These are phyloP conservation scores for Lagenidium giganteum DNA, from an alignment of 352 stramenopile genomes.

Conservation along the genomic window DNA sequence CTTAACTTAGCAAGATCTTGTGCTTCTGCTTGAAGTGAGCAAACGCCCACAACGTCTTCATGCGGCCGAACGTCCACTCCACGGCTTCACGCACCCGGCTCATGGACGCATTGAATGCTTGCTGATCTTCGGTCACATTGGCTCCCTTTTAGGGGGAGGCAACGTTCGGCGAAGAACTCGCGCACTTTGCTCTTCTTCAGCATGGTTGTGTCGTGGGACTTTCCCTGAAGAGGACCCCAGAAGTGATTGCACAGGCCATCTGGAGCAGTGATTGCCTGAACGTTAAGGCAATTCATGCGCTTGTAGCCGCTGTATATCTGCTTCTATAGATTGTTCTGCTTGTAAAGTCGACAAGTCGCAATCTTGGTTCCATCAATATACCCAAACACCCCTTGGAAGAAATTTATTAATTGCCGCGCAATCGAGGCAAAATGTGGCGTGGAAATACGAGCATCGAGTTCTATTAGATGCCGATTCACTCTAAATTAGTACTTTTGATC, in stretches of 20 bases:
- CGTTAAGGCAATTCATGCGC: slow-evolving; percentile 13
- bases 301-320: slow-evolving; percentile 11
- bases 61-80: slow-evolving; percentile 11
- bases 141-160: slow-evolving; percentile 6
- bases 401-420: too few relatives aligned
- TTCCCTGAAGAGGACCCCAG: slow-evolving; percentile 9
- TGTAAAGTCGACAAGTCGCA: slow-evolving; percentile 1
- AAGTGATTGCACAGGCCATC: slow-evolving; percentile 16
- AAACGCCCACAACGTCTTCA: slow-evolving; percentile 13
- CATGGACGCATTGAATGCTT: slow-evolving; percentile 11
- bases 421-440: too few relatives aligned
- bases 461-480: too few relatives aligned
- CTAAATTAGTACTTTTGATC: too few relatives aligned
- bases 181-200: slow-evolving; percentile 4
- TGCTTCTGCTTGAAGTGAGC: slow-evolving; percentile 10
- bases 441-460: too few relatives aligned
- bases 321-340: slow-evolving; percentile 3
- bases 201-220: slow-evolving; percentile 10
- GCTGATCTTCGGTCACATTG: background rate
- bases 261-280: slow-evolving; percentile 10
- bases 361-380: slow-evolving; percentile 16
- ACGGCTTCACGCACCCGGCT: slow-evolving; percentile 8
- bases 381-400: slow-evolving; percentile 4
- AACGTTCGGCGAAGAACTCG: background rate
- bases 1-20: background rate